Conservation (phyloP, 2,329 filamentous ascomycete species). For the Sclerotinia minor region DNA sequence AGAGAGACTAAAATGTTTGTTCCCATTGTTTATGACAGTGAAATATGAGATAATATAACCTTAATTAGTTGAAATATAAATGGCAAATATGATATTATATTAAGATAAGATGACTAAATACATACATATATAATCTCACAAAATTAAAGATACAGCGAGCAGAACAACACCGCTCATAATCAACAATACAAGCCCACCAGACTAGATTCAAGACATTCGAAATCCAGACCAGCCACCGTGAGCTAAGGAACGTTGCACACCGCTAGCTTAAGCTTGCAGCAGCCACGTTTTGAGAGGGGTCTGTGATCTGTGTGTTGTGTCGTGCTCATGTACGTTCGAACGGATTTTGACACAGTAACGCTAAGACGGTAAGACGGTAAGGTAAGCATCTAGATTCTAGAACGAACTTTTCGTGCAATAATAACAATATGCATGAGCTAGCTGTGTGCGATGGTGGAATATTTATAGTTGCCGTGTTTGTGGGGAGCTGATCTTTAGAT, state of each 20-base stretch:
- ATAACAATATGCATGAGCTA: no score
- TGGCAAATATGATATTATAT: no score
- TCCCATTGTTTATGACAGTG: not conserved
- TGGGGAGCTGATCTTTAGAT: not conserved
- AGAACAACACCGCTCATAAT: not conserved
- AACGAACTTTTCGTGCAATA: no score
- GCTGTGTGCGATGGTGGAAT: not conserved
- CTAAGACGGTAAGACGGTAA: no score
- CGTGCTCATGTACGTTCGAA: not conserved
- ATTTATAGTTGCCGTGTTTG: constrained; percentile 13
- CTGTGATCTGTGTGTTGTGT: not conserved
- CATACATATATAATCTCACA: no score
- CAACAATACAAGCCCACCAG: no score
- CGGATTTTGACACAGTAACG: no score
- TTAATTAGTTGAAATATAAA: no score
- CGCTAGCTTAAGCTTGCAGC: not conserved
- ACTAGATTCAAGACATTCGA: not conserved
- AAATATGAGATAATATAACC: no score
- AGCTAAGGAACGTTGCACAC: not conserved
- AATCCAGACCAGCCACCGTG: no score
- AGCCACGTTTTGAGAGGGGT: not conserved
- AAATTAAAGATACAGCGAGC: no score
- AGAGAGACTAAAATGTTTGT: not conserved
- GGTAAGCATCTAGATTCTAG: not conserved
- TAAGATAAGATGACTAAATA: not conserved